Base-by-base conservation (phyloP, 1,139 yeast genomes). In the Magnusiomyces fungicola region DNA sequence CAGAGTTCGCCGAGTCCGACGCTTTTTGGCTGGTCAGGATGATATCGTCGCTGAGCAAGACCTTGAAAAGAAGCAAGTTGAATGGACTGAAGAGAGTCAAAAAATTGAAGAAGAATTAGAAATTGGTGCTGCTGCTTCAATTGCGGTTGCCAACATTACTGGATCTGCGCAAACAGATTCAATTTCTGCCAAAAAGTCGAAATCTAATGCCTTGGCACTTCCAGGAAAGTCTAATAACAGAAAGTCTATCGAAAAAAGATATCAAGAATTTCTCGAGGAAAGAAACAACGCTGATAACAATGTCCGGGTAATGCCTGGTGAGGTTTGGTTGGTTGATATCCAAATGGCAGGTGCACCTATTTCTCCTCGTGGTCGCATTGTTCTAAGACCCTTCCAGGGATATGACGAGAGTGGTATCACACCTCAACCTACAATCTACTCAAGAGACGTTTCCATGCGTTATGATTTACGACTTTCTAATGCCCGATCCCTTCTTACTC, bases 11-110 rank as follows among this genome's bases (percentile, higher is more conserved):
- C 78, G 96, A 66, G 76, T 90, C 53, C 80, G 96, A 72, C 79
- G 97, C 64, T 92, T 90, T 63, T 78, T 92, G 63, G 95, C 96
- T 30, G 98, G 98, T 49, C 98, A 92, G 72, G 83, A 90, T 53
- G 95, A 87, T 61, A 75, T 87, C 52, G 95, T 90, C 56, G 92
- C 90, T 43, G 97, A 92, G 70, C 79, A 83, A 62, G 97, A 89
- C 59, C 19, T 40, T 7, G 43, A 40, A 24, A 84, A 83, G 68
- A 88, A 89, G 69, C 97, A 96, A 62, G 94, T 89, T 47, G 86
- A 78, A 33, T 92, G 98, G 97, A 86, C 83, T 65, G 95, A 85
- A 69, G 95, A 86, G 68, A 75, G 74, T 49, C 66, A 67, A 40
- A 70, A 82, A 54, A 69, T 84, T 55, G 69, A 52, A 5, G 55